Percentiles rank a stretch among this genome's conserved stretches.
These are phyloP conservation scores for Chamaecrista fasciculata DNA, from an alignment of 306 rosid species.

Conservation along the genomic window DNA sequence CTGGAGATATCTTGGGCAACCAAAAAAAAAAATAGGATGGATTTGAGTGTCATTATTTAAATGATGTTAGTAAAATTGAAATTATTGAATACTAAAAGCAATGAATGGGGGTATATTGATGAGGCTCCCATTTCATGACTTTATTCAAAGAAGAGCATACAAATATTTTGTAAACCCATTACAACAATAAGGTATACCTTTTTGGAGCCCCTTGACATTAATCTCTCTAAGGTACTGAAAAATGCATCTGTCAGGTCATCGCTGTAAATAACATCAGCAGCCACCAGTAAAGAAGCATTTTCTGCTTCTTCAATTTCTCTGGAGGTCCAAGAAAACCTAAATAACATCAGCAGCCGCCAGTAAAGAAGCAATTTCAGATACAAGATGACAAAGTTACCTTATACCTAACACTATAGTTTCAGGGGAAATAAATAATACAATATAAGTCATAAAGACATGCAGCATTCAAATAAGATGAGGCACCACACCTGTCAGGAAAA, in stretches of 20 bases:
- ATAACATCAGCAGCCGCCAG: constrained; percentile 25
- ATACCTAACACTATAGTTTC: constrained; percentile 1
- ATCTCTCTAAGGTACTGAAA: constrained; percentile 55
- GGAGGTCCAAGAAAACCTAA: constrained; percentile 72
- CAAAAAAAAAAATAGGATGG: too few species aligned
- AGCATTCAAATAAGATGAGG: constrained; percentile 23
- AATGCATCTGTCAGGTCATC: constrained; percentile 83
- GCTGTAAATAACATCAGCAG: constrained; percentile 90
- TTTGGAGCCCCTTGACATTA: constrained; percentile 70
- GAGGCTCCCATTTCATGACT: neutral
- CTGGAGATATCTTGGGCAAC: too few species aligned
- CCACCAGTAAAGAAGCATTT: constrained; percentile 71
- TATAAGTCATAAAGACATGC: neutral
- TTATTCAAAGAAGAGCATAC: neutral
- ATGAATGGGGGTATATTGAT: too few species aligned
- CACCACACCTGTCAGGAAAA: constrained; percentile 73
- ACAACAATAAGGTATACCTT: constrained; percentile 49
- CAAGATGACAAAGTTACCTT: neutral
- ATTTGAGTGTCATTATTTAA: too few species aligned
- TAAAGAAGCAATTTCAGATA: constrained; percentile 8
- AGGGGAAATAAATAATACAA: neutral
- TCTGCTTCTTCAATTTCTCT: constrained; percentile 67
- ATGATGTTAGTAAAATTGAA: too few species aligned
- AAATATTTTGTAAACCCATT: constrained; percentile 2
- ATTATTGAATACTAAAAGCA: too few species aligned